phyloP scores from a whole-genome alignment of 1,139 yeast genomes.

The Hemisphaericaspora subhashii region DNA sequence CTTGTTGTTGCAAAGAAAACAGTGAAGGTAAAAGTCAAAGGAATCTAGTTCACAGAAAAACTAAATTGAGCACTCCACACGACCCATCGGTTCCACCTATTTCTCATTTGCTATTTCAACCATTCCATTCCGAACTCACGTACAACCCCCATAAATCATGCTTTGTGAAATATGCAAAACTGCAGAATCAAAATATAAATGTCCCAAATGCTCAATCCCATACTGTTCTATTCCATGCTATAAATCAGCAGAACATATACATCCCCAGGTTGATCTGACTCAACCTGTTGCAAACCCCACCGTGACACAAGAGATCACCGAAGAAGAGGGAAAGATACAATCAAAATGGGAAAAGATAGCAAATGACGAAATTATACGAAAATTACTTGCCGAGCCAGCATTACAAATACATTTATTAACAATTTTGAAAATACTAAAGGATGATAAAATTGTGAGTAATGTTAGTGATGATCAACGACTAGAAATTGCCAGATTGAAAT shows the following conservation, averaged over 20 bases:
- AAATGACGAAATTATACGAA: slow-evolving; percentile 38
- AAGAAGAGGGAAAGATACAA: slow-evolving; percentile 2
- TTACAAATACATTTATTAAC: slow-evolving; percentile 55
- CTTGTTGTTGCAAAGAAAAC: no score
- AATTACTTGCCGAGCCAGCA: slow-evolving; percentile 47
- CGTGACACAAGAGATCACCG: neutral
- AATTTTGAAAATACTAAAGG: slow-evolving; percentile 43
- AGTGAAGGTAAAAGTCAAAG: no score
- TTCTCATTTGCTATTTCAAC: no score
- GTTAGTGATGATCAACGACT: slow-evolving; percentile 48
- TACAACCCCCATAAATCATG: slow-evolving; percentile 6
- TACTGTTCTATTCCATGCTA: slow-evolving; percentile 62
- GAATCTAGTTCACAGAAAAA: no score
- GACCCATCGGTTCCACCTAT: no score
- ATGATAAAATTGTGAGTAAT: slow-evolving; percentile 44
- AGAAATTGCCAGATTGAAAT: slow-evolving; percentile 59
- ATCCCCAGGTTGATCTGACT: slow-evolving; percentile 2
- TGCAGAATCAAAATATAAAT: slow-evolving; percentile 52
- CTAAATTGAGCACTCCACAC: no score
- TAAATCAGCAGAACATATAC: slow-evolving; percentile 47
- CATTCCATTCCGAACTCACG: no score
- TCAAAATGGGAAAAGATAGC: neutral
- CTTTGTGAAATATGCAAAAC: slow-evolving; percentile 48
- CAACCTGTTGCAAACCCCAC: slow-evolving; percentile 2
- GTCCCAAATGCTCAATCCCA: slow-evolving; percentile 52